Base-by-base conservation (phyloP, 2,329 filamentous ascomycete genomes). In the Diaporthe citrichinensis region DNA sequence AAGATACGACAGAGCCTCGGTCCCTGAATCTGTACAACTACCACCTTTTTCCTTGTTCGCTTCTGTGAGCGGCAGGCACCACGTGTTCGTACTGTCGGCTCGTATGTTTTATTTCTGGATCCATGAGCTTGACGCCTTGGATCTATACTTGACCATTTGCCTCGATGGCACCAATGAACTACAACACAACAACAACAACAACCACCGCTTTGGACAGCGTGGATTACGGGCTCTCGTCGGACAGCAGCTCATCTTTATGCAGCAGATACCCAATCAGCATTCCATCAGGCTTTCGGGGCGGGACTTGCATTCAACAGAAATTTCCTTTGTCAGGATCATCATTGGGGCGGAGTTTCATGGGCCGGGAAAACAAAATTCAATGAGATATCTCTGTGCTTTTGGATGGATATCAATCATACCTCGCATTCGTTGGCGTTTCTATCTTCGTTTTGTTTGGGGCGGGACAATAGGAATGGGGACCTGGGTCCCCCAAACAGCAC, bases 401-500 rank as follows among this genome's bases (percentile, higher is more conserved):
- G 69, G 62, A 58, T 75, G 73, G 73, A 73, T 65, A 71, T 74
- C 72, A 73, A 72, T 36, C 49, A 76, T 76, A 76, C 75, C 69
- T 73, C 69, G 75, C 75, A 76, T 76, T 76, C 73, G 44, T 72
- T 76, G 73, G 75, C 73, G 68, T 74, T 72, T 73, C 53, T 62
- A 39, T 28, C 68, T 58, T 58, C 28, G 62, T 49, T 53, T 34
- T 55, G 44, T 71, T 28, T 53, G 31, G 31, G 41, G 34, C 28
- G 51, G 51, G 41, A 69, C 55, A 46, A 57, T 31, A 62, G 55
- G 73, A 65, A 65, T n/a, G n/a, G 58, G 61, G 61, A 58, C 34
- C 44, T 25, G n/a, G 57, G 59, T 14, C 34, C 46, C 57, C 58
- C 44, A 62, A 39, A 34, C 61, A 69, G 25, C 51, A 61, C 61